Evolutionary conservation across 768 basidiomycete genomes (phyloP).

Genomic region (Trametes elegans): DNA sequence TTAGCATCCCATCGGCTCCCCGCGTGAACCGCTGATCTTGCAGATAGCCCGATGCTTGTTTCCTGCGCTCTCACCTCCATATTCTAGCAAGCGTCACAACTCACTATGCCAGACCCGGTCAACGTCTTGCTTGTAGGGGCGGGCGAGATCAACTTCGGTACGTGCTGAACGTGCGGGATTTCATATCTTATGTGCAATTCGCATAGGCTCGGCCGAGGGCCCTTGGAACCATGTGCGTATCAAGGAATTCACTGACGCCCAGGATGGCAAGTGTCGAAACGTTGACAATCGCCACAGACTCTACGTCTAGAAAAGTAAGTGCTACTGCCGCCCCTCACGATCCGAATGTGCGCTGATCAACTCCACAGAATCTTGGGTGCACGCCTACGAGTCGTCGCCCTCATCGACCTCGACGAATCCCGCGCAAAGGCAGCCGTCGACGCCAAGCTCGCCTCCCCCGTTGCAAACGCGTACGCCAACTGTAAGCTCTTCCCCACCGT

Average conservation of each 20-base stretch:
- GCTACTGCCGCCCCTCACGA: background rate
- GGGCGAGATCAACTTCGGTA: constrained; percentile 51
- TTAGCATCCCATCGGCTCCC: background rate
- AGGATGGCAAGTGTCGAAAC: too few relatives aligned
- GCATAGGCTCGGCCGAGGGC: constrained; percentile 32
- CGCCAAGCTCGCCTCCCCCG: constrained; percentile 40
- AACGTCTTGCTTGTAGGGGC: constrained; percentile 50
- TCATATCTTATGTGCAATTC: too few relatives aligned
- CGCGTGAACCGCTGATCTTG: too few relatives aligned
- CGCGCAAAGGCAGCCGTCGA: constrained; percentile 39
- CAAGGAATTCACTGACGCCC: too few relatives aligned
- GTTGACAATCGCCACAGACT: background rate
- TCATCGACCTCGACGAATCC: constrained; percentile 42
- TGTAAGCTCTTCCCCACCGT: constrained; percentile 14
- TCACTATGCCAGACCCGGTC: constrained; percentile 15
- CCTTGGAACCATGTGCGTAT: constrained; percentile 34
- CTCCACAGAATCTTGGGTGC: constrained; percentile 40
- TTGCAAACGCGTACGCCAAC: constrained; percentile 36
- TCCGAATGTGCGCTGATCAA: background rate
- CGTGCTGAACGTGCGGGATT: background rate
- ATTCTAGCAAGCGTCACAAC: too few relatives aligned
- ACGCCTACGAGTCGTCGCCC: constrained; percentile 45
- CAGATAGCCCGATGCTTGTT: too few relatives aligned
- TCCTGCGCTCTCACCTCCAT: background rate
- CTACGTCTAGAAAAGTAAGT: background rate